Conservation (phyloP, 1,284 basidiomycete species). For the Apiotrichum mycotoxinovorans region DNA sequence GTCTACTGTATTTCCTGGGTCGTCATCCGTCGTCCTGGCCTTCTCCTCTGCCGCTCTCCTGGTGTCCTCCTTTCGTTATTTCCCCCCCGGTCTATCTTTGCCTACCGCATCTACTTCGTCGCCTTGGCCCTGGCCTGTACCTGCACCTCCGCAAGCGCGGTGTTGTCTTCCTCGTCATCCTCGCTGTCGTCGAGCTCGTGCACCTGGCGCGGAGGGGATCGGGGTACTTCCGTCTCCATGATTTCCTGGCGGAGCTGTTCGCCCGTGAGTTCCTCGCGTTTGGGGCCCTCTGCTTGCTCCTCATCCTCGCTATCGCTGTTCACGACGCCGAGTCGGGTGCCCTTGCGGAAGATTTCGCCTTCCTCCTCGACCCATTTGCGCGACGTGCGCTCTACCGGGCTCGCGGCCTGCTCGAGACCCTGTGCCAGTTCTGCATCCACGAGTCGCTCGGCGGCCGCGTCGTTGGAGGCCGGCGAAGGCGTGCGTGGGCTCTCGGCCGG, state of each 20-base stretch:
- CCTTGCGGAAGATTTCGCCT: conserved; percentile 88
- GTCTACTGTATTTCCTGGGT: no score
- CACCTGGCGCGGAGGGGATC: conserved; percentile 38
- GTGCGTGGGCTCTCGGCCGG: not conserved
- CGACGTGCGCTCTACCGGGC: conserved; percentile 53
- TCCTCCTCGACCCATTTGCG: conserved; percentile 75
- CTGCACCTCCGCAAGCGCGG: not conserved
- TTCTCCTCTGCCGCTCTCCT: no score
- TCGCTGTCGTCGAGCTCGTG: conserved; percentile 9
- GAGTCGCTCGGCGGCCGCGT: conserved; percentile 12
- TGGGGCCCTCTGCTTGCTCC: conserved; percentile 50
- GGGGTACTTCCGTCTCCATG: conserved; percentile 44
- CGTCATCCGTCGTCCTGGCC: no score
- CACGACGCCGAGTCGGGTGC: conserved; percentile 71
- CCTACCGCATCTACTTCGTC: no score
- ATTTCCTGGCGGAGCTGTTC: conserved; percentile 32
- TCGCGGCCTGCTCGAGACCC: conserved; percentile 14
- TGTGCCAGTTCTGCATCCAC: conserved; percentile 16
- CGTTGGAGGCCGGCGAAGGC: not conserved
- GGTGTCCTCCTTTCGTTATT: no score
- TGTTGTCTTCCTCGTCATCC: not conserved
- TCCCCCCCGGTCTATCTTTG: no score
- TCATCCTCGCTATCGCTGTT: conserved; percentile 71
- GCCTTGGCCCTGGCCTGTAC: not conserved
- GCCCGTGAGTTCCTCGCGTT: conserved; percentile 6